Evolutionary conservation across 257 asterid genomes (phyloP).

Genomic region (Solanum tacnaense): DNA sequence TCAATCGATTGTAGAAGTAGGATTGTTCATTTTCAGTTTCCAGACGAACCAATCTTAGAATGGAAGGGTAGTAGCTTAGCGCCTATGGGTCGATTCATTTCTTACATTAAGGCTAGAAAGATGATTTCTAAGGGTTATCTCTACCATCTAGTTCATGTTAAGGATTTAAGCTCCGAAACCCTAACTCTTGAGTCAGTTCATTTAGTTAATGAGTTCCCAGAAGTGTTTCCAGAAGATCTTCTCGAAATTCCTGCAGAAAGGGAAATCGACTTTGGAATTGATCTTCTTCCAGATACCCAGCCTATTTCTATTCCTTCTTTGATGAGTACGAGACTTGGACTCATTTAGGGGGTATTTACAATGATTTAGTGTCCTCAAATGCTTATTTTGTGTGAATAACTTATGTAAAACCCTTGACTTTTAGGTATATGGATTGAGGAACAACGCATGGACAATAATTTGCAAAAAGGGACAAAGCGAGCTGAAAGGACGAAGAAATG

Average conservation of each 20-base stretch:
- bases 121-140: no score
- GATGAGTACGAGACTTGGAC: background rate
- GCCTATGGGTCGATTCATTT: background rate
- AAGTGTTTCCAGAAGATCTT: no score
- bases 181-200: background rate
- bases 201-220: background rate
- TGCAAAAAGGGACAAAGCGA: background rate
- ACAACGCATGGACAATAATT: background rate
- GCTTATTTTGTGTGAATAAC: background rate
- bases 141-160: background rate
- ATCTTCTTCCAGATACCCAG: no score
- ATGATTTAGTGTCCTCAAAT: background rate
- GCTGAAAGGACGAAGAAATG: background rate
- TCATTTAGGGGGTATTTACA: no score
- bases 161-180: background rate
- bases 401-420: background rate
- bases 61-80: background rate
- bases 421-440: background rate
- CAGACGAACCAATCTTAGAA: background rate
- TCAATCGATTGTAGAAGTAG: background rate
- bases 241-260: background rate
- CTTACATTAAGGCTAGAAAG: background rate
- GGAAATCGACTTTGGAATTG: background rate
- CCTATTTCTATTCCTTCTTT: background rate
- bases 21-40: background rate